phyloP scores from a whole-genome alignment of 805 yeast species.

The Danielia reshetovae region DNA sequence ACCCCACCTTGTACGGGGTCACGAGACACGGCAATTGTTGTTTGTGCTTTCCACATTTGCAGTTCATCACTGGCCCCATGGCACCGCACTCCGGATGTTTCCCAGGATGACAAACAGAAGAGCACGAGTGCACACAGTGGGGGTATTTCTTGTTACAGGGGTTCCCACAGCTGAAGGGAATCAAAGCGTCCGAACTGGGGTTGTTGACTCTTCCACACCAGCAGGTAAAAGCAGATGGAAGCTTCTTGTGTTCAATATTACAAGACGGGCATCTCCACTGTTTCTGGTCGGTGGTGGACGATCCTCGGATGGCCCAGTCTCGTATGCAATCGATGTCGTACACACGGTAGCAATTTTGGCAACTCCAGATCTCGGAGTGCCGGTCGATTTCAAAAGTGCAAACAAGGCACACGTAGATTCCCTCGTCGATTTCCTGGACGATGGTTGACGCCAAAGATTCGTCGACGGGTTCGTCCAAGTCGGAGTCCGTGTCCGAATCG shows the following conservation, averaged over 20 bases:
- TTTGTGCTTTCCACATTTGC: constrained; percentile 68
- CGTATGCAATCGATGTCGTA: constrained; percentile 81
- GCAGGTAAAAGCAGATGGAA: constrained; percentile 62
- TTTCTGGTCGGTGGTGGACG: constrained; percentile 54
- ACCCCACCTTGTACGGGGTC: constrained; percentile 64
- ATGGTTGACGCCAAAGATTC: constrained; percentile 41
- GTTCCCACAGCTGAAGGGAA: constrained; percentile 89
- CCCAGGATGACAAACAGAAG: constrained; percentile 82
- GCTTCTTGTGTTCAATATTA: constrained; percentile 45
- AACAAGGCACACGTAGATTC: constrained; percentile 78
- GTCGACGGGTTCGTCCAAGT: constrained; percentile 14
- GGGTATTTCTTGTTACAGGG: constrained; percentile 58
- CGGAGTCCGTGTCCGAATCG: constrained; percentile 13
- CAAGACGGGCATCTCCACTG: constrained; percentile 89
- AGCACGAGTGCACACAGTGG: constrained; percentile 70
- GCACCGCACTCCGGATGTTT: constrained; percentile 82
- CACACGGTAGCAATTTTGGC: constrained; percentile 72
- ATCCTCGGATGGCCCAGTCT: constrained; percentile 82
- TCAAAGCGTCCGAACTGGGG: constrained; percentile 54
- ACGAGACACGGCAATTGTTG: constrained; percentile 69
- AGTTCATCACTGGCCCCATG: constrained; percentile 62
- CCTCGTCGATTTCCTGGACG: constrained; percentile 55
- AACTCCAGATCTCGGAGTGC: constrained; percentile 70
- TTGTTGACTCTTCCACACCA: constrained; percentile 84
- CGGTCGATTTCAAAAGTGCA: constrained; percentile 81